Evolutionary conservation across 176 grass and related monocot species (phyloP).

Genomic region (Aegilops tauschii): DNA sequence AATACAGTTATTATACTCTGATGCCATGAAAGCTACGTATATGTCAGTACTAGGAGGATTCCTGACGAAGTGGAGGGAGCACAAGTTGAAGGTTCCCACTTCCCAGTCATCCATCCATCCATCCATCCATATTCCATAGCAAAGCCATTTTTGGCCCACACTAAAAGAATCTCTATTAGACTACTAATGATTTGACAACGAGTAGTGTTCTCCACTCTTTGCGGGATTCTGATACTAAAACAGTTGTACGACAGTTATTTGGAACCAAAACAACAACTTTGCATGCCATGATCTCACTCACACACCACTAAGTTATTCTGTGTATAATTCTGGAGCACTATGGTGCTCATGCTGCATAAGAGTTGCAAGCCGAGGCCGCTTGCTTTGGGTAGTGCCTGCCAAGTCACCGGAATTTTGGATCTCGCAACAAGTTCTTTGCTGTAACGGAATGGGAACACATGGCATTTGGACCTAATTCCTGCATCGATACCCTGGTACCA

Average conservation of each 20-base stretch:
- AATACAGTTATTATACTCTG: background rate
- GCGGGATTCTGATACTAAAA: constrained; percentile 34
- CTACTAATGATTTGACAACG: background rate
- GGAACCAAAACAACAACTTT: background rate
- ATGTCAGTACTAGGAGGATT: background rate
- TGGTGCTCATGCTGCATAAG: background rate
- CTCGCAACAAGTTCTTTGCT: background rate
- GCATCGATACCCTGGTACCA: constrained; percentile 29
- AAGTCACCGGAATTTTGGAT: constrained; percentile 31
- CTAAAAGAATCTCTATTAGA: constrained; percentile 9
- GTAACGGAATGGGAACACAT: background rate
- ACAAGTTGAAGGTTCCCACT: constrained; percentile 18
- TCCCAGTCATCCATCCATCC: background rate
- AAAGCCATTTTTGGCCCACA: background rate
- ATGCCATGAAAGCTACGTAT: background rate
- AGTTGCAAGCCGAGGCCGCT: background rate
- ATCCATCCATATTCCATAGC: background rate
- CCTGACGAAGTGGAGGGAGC: constrained; percentile 32
- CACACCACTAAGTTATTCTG: background rate
- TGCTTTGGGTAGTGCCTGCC: constrained; percentile 28
- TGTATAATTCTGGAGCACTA: constrained; percentile 1
- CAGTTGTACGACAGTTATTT: constrained; percentile 17
- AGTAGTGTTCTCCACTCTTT: constrained; percentile 37
- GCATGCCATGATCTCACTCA: background rate
- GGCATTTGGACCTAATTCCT: constrained; percentile 17